Percentiles rank a stretch among this genome's conserved stretches.
Conservation (phyloP, 148 eudicot genomes). For the Rhododendron henanense region DNA sequence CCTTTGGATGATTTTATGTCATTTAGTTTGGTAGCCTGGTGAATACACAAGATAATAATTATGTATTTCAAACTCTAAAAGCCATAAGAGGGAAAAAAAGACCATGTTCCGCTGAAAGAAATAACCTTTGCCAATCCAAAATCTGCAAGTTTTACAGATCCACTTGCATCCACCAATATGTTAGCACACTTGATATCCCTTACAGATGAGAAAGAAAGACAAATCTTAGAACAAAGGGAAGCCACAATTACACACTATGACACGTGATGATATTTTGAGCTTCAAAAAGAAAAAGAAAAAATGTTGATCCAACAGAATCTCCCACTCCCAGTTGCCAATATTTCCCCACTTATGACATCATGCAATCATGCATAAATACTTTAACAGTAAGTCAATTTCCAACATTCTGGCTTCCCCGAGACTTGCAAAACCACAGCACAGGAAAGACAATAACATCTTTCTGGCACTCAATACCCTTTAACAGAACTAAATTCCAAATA, state of each 20-base stretch:
- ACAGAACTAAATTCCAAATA: not conserved
- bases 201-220: slow-evolving; percentile 8
- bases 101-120: slow-evolving; percentile 1
- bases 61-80: not conserved
- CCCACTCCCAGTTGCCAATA: not conserved
- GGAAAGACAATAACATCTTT: not conserved
- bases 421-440: not conserved
- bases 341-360: not conserved
- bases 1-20: slow-evolving; percentile 90
- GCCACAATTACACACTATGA: not conserved
- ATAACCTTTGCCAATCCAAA: slow-evolving; percentile 71
- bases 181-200: slow-evolving; percentile 75
- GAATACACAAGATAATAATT: slow-evolving; percentile 1
- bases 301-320: not conserved
- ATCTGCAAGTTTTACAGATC: slow-evolving; percentile 66
- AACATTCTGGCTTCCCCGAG: not conserved
- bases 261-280: not conserved
- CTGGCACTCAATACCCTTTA: not conserved
- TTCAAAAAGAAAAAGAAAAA: not conserved
- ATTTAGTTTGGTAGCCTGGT: slow-evolving; percentile 61
- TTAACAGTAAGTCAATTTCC: not conserved
- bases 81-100: not conserved
- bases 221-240: slow-evolving; percentile 7
- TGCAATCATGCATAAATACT: not conserved
- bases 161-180: slow-evolving; percentile 56